Conservation (phyloP, 2,329 filamentous ascomycete genomes). For the Periconia sp. region DNA sequence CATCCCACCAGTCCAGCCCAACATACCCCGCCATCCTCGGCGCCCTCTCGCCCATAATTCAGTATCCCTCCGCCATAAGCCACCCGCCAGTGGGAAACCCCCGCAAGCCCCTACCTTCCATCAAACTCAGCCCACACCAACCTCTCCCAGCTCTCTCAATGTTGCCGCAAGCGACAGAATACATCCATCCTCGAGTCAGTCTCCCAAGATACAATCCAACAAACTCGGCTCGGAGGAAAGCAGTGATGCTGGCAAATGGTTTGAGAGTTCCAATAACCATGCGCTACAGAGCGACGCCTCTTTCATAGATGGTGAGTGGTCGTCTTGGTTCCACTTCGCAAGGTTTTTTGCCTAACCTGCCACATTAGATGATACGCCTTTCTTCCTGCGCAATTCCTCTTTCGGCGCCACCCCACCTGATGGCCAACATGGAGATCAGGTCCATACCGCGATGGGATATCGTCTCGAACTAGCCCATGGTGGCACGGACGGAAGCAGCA, state of each 20-base stretch:
- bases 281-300: constrained; percentile 41
- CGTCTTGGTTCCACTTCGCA: too few species aligned
- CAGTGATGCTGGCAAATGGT: constrained; percentile 56
- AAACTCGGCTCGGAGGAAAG: constrained; percentile 54
- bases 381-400: constrained; percentile 50
- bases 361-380: constrained; percentile 41
- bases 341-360: too few species aligned
- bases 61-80: constrained; percentile 49
- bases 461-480: constrained; percentile 43
- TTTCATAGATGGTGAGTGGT: constrained; percentile 39
- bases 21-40: constrained; percentile 35
- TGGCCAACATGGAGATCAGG: constrained; percentile 18
- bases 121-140: constrained; percentile 11
- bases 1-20: constrained; percentile 9
- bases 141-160: constrained; percentile 23
- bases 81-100: constrained; percentile 14
- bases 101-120: constrained; percentile 1
- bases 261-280: constrained; percentile 52
- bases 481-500: constrained; percentile 58
- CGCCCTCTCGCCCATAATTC: constrained; percentile 49
- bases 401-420: constrained; percentile 48
- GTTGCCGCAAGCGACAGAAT: constrained; percentile 34
- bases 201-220: constrained; percentile 32
- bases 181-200: constrained; percentile 46
- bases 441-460: constrained; percentile 24